These are phyloP conservation scores for Penicillium hesseltinei DNA, from an alignment of 2,329 filamentous ascomycete genomes.

Conservation along the genomic window DNA sequence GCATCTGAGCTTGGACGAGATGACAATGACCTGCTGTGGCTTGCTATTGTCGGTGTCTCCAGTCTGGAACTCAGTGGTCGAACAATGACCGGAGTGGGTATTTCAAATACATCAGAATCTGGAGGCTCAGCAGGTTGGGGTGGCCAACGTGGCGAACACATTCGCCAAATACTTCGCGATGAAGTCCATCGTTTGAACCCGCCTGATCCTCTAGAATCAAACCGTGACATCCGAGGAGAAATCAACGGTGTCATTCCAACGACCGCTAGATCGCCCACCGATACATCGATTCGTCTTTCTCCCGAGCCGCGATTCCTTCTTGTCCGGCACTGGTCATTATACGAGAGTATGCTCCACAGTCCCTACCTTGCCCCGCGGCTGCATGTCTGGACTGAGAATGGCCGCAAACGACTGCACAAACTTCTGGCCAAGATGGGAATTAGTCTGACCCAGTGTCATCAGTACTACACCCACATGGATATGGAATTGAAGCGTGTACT, in stretches of 20 bases:
- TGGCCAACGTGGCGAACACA: slow-evolving; percentile 75
- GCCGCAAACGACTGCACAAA: slow-evolving; percentile 86
- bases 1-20: slow-evolving; percentile 93
- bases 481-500: slow-evolving; percentile 90
- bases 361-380: slow-evolving; percentile 88
- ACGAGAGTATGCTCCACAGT: slow-evolving; percentile 97
- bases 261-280: slow-evolving; percentile 81
- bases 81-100: slow-evolving; percentile 74
- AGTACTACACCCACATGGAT: slow-evolving; percentile 97
- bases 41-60: slow-evolving; percentile 91
- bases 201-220: slow-evolving; percentile 58
- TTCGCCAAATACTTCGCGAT: slow-evolving; percentile 82
- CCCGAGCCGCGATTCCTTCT: slow-evolving; percentile 92
- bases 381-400: slow-evolving; percentile 90
- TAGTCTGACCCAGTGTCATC: slow-evolving; percentile 86
- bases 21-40: slow-evolving; percentile 94
- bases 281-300: slow-evolving; percentile 86
- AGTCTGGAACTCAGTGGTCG: slow-evolving; percentile 89
- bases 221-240: slow-evolving; percentile 64
- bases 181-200: slow-evolving; percentile 94
- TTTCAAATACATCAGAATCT: slow-evolving; percentile 54
- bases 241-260: slow-evolving; percentile 82
- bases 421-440: slow-evolving; percentile 98
- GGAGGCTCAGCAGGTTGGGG: slow-evolving; percentile 69
- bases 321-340: slow-evolving; percentile 93